phyloP scores from a whole-genome alignment of 192 early-diverging fungal species.

The Mortierella claussenii region DNA sequence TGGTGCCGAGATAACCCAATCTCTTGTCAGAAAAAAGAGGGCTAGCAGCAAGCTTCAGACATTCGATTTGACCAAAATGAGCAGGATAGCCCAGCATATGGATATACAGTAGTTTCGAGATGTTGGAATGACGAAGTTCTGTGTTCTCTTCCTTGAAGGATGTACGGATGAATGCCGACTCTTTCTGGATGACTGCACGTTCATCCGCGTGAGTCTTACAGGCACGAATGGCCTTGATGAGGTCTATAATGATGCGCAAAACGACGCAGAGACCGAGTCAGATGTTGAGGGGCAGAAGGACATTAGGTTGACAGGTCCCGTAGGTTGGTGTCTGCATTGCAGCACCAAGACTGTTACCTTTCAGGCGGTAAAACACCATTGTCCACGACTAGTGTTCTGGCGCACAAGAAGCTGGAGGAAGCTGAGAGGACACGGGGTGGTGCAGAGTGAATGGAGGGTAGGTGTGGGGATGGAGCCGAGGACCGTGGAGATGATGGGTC shows the following conservation, averaged over 20 bases:
- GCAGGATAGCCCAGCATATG: constrained; percentile 99
- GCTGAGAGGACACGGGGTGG: too few relatives aligned
- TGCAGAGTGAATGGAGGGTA: too few relatives aligned
- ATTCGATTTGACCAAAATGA: constrained; percentile 99
- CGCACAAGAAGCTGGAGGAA: background rate
- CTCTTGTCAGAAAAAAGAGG: constrained; percentile 96
- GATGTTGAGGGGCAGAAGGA: background rate
- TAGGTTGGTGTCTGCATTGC: too few relatives aligned
- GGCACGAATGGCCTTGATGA: constrained; percentile 97
- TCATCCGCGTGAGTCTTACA: constrained; percentile 99
- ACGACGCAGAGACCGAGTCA: background rate
- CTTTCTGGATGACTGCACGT: constrained; percentile 95
- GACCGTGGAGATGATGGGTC: background rate
- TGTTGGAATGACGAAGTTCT: constrained; percentile 91
- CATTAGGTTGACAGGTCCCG: background rate
- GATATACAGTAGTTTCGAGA: constrained; percentile 98
- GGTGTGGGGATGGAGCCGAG: too few relatives aligned
- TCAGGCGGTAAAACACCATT: constrained; percentile 53
- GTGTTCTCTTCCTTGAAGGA: constrained; percentile 96
- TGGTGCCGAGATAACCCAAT: constrained; percentile 97
- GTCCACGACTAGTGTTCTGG: background rate
- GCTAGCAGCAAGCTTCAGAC: constrained; percentile 95
- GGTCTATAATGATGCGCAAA: constrained; percentile 63
- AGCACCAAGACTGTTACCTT: too few relatives aligned
- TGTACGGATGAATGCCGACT: constrained; percentile 95